These are phyloP conservation scores for Usnea hakonensis DNA, from an alignment of 495 filamentous ascomycete genomes.

Conservation along the genomic window DNA sequence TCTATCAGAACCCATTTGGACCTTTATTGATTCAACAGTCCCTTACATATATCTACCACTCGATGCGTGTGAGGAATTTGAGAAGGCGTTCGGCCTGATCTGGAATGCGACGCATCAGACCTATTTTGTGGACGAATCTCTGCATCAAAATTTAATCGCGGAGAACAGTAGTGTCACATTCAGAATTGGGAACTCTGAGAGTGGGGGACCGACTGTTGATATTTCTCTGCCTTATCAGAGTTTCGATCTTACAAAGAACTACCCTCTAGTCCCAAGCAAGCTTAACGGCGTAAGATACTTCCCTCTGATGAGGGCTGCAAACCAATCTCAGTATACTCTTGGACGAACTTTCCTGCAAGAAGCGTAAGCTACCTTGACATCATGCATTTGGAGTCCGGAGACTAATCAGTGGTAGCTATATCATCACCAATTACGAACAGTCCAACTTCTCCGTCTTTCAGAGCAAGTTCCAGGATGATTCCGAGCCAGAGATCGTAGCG, in stretches of 20 bases:
- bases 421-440: conserved; percentile 23
- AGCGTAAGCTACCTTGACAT: conserved; percentile 24
- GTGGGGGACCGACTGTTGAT: conserved; percentile 36
- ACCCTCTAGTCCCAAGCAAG: conserved; percentile 19
- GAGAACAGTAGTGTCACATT: conserved; percentile 43
- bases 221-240: conserved; percentile 46
- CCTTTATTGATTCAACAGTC: conserved; percentile 49
- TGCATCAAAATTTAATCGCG: conserved; percentile 32
- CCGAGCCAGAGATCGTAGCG: background rate
- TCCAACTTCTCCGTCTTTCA: conserved; percentile 19
- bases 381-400: background rate
- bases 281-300: conserved; percentile 39
- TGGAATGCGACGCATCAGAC: conserved; percentile 36
- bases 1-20: conserved; percentile 20
- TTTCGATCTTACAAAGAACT: conserved; percentile 41
- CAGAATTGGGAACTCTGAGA: conserved; percentile 35
- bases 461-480: conserved; percentile 1
- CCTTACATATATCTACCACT: conserved; percentile 48
- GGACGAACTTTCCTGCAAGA: conserved; percentile 51
- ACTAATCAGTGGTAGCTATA: conserved; percentile 13
- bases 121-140: conserved; percentile 43
- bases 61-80: conserved; percentile 45
- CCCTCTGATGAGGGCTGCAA: conserved; percentile 37
- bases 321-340: conserved; percentile 45
- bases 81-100: conserved; percentile 42